Evolutionary conservation across 2,329 filamentous ascomycete genomes (phyloP).

Genomic region (Epichloe scottii): DNA sequence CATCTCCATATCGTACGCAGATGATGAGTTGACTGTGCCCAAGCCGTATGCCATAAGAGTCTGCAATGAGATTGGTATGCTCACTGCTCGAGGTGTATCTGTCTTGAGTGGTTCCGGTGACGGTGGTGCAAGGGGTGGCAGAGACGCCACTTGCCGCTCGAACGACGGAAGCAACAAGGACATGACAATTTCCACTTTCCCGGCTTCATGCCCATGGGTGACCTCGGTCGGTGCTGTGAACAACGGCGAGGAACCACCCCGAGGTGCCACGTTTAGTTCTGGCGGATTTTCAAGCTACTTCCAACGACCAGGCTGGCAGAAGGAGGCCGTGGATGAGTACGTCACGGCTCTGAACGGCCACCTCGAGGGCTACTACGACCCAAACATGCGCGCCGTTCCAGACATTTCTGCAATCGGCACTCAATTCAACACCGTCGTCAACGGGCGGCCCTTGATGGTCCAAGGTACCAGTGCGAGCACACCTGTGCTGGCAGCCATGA

Average conservation of each 20-base stretch:
- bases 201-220: conserved; percentile 54
- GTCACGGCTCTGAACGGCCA: conserved; percentile 26
- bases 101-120: conserved; percentile 41
- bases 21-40: conserved; percentile 44
- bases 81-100: conserved; percentile 39
- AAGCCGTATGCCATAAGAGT: conserved; percentile 37
- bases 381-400: conserved; percentile 33
- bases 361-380: conserved; percentile 33
- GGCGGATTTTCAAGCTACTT: conserved; percentile 44
- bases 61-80: conserved; percentile 39
- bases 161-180: conserved; percentile 46
- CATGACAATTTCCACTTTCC: conserved; percentile 49
- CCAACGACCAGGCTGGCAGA: conserved; percentile 32
- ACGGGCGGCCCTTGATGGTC: conserved; percentile 16
- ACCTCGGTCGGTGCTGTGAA: conserved; percentile 51
- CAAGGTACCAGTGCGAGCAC: conserved; percentile 39
- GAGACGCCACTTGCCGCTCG: conserved; percentile 38
- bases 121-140: conserved; percentile 30
- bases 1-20: conserved; percentile 44
- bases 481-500: conserved; percentile 40
- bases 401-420: conserved; percentile 44
- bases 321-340: conserved; percentile 26
- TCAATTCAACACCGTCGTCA: conserved; percentile 33
- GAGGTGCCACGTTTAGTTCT: conserved; percentile 31
- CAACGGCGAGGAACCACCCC: conserved; percentile 23